phyloP scores from a whole-genome alignment of 2,329 filamentous ascomycete species.

The Trichoderma aggressivum region DNA sequence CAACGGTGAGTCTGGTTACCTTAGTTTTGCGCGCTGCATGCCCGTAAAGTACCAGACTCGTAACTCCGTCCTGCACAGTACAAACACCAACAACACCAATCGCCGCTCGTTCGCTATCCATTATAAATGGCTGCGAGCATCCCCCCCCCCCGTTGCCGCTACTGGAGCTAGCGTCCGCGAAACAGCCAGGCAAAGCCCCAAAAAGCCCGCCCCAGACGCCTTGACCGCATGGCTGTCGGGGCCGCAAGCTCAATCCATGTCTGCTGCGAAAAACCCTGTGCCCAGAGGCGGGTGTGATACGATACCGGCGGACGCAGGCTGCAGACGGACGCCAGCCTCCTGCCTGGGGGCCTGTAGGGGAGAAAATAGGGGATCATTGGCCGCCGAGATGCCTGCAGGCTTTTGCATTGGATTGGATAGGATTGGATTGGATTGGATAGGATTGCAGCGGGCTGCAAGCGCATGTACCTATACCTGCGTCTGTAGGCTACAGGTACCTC shows the following conservation, averaged over 20 bases:
- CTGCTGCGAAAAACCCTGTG: constrained; percentile 4
- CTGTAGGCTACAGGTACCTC: neutral
- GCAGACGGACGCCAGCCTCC: constrained; percentile 8
- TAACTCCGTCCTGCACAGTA: no score
- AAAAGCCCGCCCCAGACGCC: constrained; percentile 16
- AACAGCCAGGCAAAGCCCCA: constrained; percentile 4
- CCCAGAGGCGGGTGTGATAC: constrained; percentile 9
- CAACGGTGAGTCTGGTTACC: no score
- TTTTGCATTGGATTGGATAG: neutral
- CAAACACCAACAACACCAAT: neutral
- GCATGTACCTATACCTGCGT: neutral
- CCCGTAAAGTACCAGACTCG: no score
- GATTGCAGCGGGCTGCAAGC: neutral
- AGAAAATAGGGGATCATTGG: constrained; percentile 19
- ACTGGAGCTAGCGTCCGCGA: constrained; percentile 2
- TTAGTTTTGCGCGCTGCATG: neutral
- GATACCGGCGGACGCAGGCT: constrained; percentile 17
- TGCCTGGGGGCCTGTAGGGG: constrained; percentile 7
- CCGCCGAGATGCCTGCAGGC: neutral
- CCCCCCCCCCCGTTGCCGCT: neutral
- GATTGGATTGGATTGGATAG: neutral
- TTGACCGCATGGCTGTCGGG: constrained; percentile 17
- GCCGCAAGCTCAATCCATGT: constrained; percentile 7
- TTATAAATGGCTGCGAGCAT: neutral
- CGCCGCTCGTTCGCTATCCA: neutral